phyloP scores from a whole-genome alignment of 805 yeast species.

The Lachancea mirantina region DNA sequence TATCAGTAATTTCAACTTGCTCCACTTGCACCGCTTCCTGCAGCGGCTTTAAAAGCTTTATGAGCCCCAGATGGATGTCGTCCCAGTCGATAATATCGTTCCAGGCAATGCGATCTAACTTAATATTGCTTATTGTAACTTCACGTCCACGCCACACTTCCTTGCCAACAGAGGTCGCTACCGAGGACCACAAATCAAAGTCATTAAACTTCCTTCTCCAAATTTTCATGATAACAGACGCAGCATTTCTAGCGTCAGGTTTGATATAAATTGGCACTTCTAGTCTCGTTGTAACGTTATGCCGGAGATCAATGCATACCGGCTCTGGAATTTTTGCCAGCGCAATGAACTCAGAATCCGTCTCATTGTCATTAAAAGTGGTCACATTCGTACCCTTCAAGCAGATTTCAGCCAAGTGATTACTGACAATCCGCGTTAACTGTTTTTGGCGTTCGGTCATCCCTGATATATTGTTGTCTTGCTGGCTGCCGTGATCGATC shows the following conservation, averaged over 20 bases:
- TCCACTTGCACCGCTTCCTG: slow-evolving; percentile 18
- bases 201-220: slow-evolving; percentile 23
- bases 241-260: slow-evolving; percentile 22
- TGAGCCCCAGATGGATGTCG: slow-evolving; percentile 8
- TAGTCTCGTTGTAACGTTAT: slow-evolving; percentile 16
- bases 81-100: slow-evolving; percentile 17
- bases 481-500: slow-evolving; percentile 8
- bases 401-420: slow-evolving; percentile 19
- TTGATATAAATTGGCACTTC: slow-evolving; percentile 20
- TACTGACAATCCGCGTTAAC: slow-evolving; percentile 14
- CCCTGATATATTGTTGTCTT: neutral
- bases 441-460: slow-evolving; percentile 14
- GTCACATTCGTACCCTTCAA: slow-evolving; percentile 21
- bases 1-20: slow-evolving; percentile 19
- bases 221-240: slow-evolving; percentile 23
- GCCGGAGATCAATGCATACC: slow-evolving; percentile 20
- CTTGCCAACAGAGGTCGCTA: slow-evolving; percentile 18
- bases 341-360: slow-evolving; percentile 13
- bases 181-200: slow-evolving; percentile 21
- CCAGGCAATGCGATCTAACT: slow-evolving; percentile 19
- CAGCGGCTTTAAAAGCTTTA: slow-evolving; percentile 8
- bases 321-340: slow-evolving; percentile 14
- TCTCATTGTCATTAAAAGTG: slow-evolving; percentile 17
- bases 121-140: slow-evolving; percentile 14
- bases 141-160: slow-evolving; percentile 7